Conservation (phyloP, 2,329 filamentous ascomycete genomes). For the Neopestalotiopsis sp. region DNA sequence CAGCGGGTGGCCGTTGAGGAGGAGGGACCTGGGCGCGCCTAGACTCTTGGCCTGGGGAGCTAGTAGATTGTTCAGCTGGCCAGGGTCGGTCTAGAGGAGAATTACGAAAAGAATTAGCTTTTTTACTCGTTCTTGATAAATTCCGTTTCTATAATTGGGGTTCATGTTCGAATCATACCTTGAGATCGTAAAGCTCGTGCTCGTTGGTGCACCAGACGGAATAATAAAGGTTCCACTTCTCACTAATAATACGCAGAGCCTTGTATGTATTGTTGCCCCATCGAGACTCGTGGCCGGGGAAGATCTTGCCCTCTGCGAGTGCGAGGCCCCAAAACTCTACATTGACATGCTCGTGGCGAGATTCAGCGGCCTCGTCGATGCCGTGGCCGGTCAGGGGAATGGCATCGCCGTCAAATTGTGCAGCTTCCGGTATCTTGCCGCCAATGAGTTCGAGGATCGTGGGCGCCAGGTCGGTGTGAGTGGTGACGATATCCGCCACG, state of each 20-base stretch:
- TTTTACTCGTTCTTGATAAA: too few relatives aligned
- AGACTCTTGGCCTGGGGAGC: not conserved
- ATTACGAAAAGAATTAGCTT: too few relatives aligned
- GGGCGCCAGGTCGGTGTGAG: conserved; percentile 51
- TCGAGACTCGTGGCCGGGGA: not conserved
- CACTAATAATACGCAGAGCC: conserved; percentile 42
- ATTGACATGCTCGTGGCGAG: conserved; percentile 45
- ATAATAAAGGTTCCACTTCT: conserved; percentile 12
- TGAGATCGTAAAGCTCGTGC: conserved; percentile 68
- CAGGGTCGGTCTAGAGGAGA: conserved; percentile 50
- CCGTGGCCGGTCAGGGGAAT: not conserved
- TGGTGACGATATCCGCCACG: conserved; percentile 41
- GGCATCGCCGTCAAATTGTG: conserved; percentile 19
- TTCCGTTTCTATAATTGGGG: too few relatives aligned
- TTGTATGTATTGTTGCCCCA: conserved; percentile 49
- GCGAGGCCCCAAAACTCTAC: conserved; percentile 46
- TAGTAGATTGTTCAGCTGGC: conserved; percentile 54
- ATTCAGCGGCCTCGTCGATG: conserved; percentile 18
- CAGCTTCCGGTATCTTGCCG: conserved; percentile 40
- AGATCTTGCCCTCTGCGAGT: conserved; percentile 21
- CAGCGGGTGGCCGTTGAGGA: conserved; percentile 24
- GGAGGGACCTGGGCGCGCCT: not conserved
- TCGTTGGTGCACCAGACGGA: conserved; percentile 73
- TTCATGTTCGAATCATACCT: conserved; percentile 39
- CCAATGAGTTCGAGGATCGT: conserved; percentile 42